These are phyloP conservation scores for Calonectria crousiana DNA, from an alignment of 2,329 filamentous ascomycete species.

Conservation along the genomic window DNA sequence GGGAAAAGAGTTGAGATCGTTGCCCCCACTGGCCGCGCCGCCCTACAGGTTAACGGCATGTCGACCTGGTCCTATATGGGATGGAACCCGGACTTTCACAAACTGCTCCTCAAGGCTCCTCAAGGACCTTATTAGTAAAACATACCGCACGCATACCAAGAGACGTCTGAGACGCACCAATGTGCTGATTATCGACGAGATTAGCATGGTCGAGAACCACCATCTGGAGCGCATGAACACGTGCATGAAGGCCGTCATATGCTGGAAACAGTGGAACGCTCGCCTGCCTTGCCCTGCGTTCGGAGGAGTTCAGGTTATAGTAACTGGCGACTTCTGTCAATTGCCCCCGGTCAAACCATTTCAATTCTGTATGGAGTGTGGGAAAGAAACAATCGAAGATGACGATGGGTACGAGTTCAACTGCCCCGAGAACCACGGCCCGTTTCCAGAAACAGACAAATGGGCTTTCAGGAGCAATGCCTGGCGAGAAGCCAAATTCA, in stretches of 20 bases:
- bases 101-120: slow-evolving; percentile 32
- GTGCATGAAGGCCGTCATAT: slow-evolving; percentile 48
- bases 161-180: slow-evolving; percentile 58
- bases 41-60: slow-evolving; percentile 66
- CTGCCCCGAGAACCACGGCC: slow-evolving; percentile 50
- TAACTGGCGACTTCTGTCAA: slow-evolving; percentile 66
- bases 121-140: background rate
- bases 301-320: slow-evolving; percentile 42
- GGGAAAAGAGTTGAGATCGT: slow-evolving; percentile 59
- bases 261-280: background rate
- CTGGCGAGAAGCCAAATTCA: slow-evolving; percentile 68
- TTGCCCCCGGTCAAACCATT: slow-evolving; percentile 71
- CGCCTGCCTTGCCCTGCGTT: slow-evolving; percentile 30
- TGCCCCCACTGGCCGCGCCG: slow-evolving; percentile 71
- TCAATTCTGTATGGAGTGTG: slow-evolving; percentile 35
- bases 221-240: slow-evolving; percentile 41
- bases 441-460: slow-evolving; percentile 62
- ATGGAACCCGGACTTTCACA: slow-evolving; percentile 56
- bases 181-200: slow-evolving; percentile 74
- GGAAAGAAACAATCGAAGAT: background rate
- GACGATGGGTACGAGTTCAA: slow-evolving; percentile 27
- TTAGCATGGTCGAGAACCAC: slow-evolving; percentile 73
- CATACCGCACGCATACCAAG: slow-evolving; percentile 24
- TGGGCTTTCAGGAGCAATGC: slow-evolving; percentile 70
- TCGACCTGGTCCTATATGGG: slow-evolving; percentile 71